Conservation (phyloP, 2,329 filamentous ascomycete species). For the Aaosphaeria arxii region DNA sequence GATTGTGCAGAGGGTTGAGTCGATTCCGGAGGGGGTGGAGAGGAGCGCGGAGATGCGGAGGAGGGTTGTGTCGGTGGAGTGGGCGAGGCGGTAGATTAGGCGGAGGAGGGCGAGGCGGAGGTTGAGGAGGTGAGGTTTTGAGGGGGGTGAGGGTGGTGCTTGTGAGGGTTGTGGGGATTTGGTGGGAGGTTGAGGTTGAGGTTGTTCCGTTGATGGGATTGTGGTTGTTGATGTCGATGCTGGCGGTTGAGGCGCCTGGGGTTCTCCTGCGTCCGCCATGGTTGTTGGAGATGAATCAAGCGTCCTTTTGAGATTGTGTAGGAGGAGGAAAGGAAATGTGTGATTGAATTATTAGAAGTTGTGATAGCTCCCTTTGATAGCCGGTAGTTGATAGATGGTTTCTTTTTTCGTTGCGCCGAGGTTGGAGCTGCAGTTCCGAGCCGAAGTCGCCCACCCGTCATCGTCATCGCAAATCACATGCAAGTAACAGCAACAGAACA, state of each 20-base stretch:
- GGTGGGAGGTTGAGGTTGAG: constrained; percentile 9
- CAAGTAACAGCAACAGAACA: no score
- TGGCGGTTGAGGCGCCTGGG: constrained; percentile 1
- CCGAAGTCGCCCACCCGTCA: no score
- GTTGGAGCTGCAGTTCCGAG: no score
- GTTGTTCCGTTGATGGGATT: constrained; percentile 6
- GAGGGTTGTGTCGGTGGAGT: constrained; percentile 28
- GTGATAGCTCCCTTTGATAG: no score
- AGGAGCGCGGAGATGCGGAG: constrained; percentile 35
- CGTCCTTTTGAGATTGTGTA: no score
- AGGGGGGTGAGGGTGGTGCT: neutral
- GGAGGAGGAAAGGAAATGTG: no score
- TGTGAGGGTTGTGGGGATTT: neutral
- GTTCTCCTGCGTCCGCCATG: no score
- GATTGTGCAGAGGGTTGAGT: constrained; percentile 42
- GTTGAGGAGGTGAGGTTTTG: neutral
- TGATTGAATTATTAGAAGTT: no score
- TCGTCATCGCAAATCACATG: no score
- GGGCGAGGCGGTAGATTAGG: constrained; percentile 10
- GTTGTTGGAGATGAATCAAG: no score
- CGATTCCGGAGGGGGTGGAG: constrained; percentile 39
- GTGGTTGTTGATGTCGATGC: constrained; percentile 5
- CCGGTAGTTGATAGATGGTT: no score
- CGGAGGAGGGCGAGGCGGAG: constrained; percentile 11
- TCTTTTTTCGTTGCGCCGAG: no score